Conservation (phyloP, 2,329 filamentous ascomycete genomes). For the Elsinoe ampelina region DNA sequence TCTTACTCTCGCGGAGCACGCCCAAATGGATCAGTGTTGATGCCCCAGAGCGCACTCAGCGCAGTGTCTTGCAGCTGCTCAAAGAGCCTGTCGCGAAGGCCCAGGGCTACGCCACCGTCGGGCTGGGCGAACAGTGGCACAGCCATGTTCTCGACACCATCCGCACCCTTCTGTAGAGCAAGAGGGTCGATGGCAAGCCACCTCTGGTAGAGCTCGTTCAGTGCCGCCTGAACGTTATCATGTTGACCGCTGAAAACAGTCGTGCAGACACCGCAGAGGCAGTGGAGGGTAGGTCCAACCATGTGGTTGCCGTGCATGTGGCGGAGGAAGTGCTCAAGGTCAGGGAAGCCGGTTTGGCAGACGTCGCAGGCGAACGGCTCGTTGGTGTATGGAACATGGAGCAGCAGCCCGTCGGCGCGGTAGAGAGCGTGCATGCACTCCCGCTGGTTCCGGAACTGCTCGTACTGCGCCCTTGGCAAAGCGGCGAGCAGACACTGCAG, state of each 20-base stretch:
- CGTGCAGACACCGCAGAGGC: background rate
- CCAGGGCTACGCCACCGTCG: background rate
- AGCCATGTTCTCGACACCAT: background rate
- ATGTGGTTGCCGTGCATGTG: background rate
- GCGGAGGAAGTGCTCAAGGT: background rate
- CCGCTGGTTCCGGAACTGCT: background rate
- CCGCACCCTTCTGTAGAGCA: background rate
- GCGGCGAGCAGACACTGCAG: background rate
- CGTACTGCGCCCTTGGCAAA: background rate
- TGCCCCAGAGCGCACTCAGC: background rate
- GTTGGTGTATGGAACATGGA: background rate
- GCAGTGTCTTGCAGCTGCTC: background rate
- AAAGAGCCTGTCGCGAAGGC: background rate
- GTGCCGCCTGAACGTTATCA: background rate
- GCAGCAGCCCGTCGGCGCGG: background rate
- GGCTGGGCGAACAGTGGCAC: background rate
- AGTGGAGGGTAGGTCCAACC: background rate
- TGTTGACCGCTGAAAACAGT: background rate
- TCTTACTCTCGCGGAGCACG: background rate
- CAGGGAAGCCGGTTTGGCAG: background rate
- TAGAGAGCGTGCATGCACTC: background rate
- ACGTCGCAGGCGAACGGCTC: background rate
- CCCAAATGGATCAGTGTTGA: background rate
- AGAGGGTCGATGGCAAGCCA: background rate
- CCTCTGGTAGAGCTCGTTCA: background rate